Base-by-base conservation (phyloP, 495 filamentous ascomycete species). In the Aspergillus conjunctus region DNA sequence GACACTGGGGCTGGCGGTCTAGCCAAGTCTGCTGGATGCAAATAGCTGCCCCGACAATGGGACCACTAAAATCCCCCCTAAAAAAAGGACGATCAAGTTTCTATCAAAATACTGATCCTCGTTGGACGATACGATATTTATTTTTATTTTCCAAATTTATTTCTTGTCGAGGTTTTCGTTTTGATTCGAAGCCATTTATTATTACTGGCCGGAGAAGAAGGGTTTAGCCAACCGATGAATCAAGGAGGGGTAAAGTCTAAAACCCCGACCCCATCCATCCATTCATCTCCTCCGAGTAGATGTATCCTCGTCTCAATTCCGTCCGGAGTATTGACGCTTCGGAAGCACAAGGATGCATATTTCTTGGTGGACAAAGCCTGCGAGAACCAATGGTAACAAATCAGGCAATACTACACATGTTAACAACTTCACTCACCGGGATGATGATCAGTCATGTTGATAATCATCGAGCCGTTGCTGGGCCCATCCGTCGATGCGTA, bases 21-120 rank as follows among this genome's bases (percentile, higher is more conserved):
- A 43, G 64, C 64, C 64, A 63, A 66, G 64, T 63, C 60, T 56
- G 43, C 60, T 44, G 61, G 64, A 46, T 60, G 57, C 51, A 51
- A 57, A 52, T 57, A 10, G 30, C 32, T 54, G 2, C 26, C 26
- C 26, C 26, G 26, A 26, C 26, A 26, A 62, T 58, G 56, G 56
- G 54, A 50, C 59, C 59, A 61, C 51, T 51, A 41, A 56, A 26
- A 41, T 26, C 32, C 33, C 59, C 56, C 44, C 51, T 52, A 51
- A 55, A 44, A 43, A 46, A 56, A 60, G 58, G 60, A 60, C 62
- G 48, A 58, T 63, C 43, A 49, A 33, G 26, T 26, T 48, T 46
- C 45, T 48, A 21, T 48, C 44, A 2, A 41, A 2, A 14, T 11
- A 14, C 37, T 41, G 15, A 4, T 4, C 15, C 15, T 9, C 4